Base-by-base conservation (phyloP, 176 grass and related monocot genomes). In the bread wheat (Triticum aestivum) region DNA sequence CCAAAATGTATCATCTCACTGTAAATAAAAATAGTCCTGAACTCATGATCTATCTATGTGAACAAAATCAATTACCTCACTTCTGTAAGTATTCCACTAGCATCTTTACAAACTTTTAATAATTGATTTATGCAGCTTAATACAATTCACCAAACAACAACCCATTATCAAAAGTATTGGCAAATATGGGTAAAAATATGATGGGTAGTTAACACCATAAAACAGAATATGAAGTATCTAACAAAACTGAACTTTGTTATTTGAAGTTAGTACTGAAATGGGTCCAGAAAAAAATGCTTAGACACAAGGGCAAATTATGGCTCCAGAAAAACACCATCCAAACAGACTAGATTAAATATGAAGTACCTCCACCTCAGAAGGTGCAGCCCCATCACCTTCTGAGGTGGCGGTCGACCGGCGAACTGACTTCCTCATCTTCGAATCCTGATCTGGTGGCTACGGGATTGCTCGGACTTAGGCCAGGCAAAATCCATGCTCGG, bases 91-190 rank as follows among this genome's bases (percentile, higher is more conserved):
- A 73, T 21, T 42, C 72, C 68, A 65, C 23, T 59, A 20, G 17
- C 3, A 84, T 13, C 5, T 80, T 21, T 54, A 79, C 10, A 0
- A 23, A 81, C 18, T 35, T 33, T 18, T 72, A 72, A 61, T 56
- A 83, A 64, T 41, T 81, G 45, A 76, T 38, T 63, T 34, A 87
- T 81, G 56, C 14, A 65, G 23, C 39, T 75, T 54, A 54, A 75
- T 47, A 66, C 52, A 64, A 58, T 73, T 82, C 10, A 21, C 26
- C 20, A 6, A 69, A 18, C 4, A 86, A 78, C 1, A 79, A 79
- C 79, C 6, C 64, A 75, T 85, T 80, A 59, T 75, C 44, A 11
- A 41, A 32, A 56, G 7, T 15, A 82, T 66, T 78, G 39, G 41
- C 51, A 86, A 32, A 78, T 32, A 52, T 65, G 75, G 13, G 38